phyloP scores from a whole-genome alignment of 139 green algal species.

The Micractinium sp. region DNA sequence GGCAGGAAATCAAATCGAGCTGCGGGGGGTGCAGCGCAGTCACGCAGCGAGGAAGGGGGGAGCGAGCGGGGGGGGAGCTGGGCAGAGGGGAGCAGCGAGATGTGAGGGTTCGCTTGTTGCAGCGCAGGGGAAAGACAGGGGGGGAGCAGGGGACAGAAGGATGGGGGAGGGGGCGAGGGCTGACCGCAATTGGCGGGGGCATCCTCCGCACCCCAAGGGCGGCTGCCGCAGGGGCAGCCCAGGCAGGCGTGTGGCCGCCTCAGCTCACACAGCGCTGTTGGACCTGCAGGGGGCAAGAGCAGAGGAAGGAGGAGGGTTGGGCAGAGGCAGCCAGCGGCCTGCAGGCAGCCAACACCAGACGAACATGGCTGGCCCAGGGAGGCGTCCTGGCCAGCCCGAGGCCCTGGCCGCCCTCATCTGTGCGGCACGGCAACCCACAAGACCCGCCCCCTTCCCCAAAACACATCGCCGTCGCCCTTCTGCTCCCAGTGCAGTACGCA shows the following conservation, averaged over 20 bases:
- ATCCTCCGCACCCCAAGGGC: too few species aligned
- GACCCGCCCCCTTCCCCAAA: neutral
- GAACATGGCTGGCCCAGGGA: too few species aligned
- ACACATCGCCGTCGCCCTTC: too few species aligned
- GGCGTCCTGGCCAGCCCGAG: too few species aligned
- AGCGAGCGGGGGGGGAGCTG: neutral
- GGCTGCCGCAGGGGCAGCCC: neutral
- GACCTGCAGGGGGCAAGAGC: neutral
- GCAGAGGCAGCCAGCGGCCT: neutral
- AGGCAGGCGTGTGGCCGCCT: neutral
- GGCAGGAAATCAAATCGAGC: neutral
- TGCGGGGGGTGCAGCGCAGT: neutral
- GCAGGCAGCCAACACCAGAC: too few species aligned
- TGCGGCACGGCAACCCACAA: too few species aligned
- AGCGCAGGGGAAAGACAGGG: neutral
- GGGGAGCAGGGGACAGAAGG: neutral
- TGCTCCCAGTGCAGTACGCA: neutral
- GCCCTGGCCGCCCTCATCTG: too few species aligned
- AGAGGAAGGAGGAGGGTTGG: neutral
- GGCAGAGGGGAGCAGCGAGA: neutral
- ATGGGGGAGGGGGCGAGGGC: neutral
- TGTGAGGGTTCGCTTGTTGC: conserved; percentile 10
- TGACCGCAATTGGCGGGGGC: neutral
- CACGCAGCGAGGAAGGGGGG: neutral
- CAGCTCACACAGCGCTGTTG: conserved; percentile 22